phyloP scores from a whole-genome alignment of 768 basidiomycete genomes.

The Mycena polygramma region DNA sequence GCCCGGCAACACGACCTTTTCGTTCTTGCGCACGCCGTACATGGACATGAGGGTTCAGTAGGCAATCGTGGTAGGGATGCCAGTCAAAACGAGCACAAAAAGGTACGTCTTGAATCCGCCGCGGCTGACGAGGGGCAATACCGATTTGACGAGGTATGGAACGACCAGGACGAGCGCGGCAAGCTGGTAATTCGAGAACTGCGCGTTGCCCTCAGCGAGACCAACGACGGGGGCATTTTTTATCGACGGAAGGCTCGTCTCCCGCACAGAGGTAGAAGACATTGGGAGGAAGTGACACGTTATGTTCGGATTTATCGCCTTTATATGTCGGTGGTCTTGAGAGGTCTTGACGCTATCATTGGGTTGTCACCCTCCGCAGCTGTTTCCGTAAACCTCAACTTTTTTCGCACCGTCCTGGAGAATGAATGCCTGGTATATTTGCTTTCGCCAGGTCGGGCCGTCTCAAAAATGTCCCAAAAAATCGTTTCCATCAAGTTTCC shows the following conservation, averaged over 20 bases:
- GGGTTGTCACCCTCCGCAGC: too few relatives aligned
- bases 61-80: slow-evolving; percentile 80
- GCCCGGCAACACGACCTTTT: slow-evolving; percentile 87
- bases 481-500: too few relatives aligned
- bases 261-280: slow-evolving; percentile 32
- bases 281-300: slow-evolving; percentile 14
- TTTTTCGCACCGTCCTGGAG: too few relatives aligned
- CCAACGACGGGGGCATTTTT: slow-evolving; percentile 88
- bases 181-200: slow-evolving; percentile 87
- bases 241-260: slow-evolving; percentile 78
- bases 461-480: too few relatives aligned
- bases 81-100: slow-evolving; percentile 81
- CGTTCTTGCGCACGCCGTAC: slow-evolving; percentile 85
- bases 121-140: slow-evolving; percentile 85
- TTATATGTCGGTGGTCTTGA: slow-evolving; percentile 10
- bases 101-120: slow-evolving; percentile 90
- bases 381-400: too few relatives aligned
- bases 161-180: slow-evolving; percentile 81
- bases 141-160: slow-evolving; percentile 88
- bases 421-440: too few relatives aligned
- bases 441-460: too few relatives aligned
- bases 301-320: neutral
- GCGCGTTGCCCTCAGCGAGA: slow-evolving; percentile 87
- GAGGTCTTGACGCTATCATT: too few relatives aligned
- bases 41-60: slow-evolving; percentile 94